Percentiles rank a stretch among this genome's conserved stretches.
Conservation (phyloP, 1,139 yeast genomes). For the Protomyces macrosporus region DNA sequence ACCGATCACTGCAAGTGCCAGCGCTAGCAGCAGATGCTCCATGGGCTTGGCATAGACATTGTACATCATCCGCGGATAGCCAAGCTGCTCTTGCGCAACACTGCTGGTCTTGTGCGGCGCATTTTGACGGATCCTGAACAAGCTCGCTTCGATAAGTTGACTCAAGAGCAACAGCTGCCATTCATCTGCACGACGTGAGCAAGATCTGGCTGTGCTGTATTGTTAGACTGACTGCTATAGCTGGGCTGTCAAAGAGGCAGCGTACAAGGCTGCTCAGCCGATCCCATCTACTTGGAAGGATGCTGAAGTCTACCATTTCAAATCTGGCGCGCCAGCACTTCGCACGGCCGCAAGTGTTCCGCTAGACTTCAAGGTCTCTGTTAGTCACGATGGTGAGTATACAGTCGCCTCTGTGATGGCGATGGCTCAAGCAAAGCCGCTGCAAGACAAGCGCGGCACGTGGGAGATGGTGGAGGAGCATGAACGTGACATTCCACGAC, state of each 20-base stretch:
- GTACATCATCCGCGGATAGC: slow-evolving; percentile 16
- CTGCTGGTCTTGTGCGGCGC: slow-evolving; percentile 1
- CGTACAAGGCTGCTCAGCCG: slow-evolving; percentile 22
- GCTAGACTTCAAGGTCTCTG: slow-evolving; percentile 10
- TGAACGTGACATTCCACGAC: slow-evolving; percentile 15
- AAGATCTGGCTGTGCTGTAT: neutral
- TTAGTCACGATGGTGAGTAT: slow-evolving; percentile 23
- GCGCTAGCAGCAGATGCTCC: neutral
- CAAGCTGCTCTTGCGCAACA: neutral
- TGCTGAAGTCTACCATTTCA: neutral
- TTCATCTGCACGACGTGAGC: slow-evolving; percentile 12
- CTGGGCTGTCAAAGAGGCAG: slow-evolving; percentile 23
- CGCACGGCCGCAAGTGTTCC: neutral
- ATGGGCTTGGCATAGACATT: slow-evolving; percentile 16
- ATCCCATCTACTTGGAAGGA: slow-evolving; percentile 12
- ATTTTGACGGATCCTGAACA: slow-evolving; percentile 11
- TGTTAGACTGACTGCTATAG: neutral
- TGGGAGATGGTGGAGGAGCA: slow-evolving; percentile 20
- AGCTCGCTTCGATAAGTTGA: neutral
- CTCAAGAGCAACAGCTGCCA: neutral
- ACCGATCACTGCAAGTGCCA: no score
- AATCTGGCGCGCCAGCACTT: slow-evolving; percentile 6
- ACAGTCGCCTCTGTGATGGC: slow-evolving; percentile 18
- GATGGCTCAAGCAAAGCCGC: neutral
- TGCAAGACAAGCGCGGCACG: slow-evolving; percentile 14